Conservation (phyloP, 148 eudicot genomes). For the Amaranthus palmeri region DNA sequence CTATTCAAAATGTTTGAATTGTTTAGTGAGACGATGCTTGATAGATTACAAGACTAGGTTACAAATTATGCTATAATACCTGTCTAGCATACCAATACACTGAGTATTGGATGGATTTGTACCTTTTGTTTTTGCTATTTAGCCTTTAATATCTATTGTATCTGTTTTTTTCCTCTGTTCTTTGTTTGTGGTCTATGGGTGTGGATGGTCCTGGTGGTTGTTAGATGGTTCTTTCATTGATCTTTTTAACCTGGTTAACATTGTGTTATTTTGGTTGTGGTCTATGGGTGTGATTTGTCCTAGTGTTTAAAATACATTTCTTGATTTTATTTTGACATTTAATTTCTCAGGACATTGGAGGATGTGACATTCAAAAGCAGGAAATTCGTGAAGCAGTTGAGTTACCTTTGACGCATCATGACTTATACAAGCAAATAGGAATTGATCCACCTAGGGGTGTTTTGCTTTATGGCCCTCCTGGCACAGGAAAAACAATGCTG, state of each 20-base stretch:
- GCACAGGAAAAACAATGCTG: constrained; percentile 93
- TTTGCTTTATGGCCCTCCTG: constrained; percentile 90
- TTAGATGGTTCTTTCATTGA: too few relatives aligned
- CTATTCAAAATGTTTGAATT: too few relatives aligned
- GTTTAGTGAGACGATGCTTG: too few relatives aligned
- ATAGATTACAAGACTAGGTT: too few relatives aligned
- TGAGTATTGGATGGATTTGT: too few relatives aligned
- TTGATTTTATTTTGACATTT: neutral
- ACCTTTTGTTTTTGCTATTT: too few relatives aligned
- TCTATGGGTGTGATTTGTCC: neutral
- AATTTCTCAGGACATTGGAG: constrained; percentile 76
- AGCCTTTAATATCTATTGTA: too few relatives aligned
- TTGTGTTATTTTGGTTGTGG: neutral
- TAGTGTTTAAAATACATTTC: neutral
- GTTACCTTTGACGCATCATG: constrained; percentile 89
- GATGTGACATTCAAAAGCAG: constrained; percentile 94
- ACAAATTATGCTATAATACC: too few relatives aligned
- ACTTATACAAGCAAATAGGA: constrained; percentile 83
- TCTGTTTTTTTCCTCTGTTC: too few relatives aligned
- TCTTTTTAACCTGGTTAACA: too few relatives aligned
- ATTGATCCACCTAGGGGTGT: constrained; percentile 96
- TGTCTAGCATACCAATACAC: too few relatives aligned
- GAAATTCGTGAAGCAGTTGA: constrained; percentile 98
- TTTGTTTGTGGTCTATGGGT: neutral
- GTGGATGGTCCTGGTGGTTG: neutral